Evolutionary conservation across 257 asterid genomes (phyloP), one percentile per base, ranked within the genome.

Genomic region (Jasminum sambac): DNA sequence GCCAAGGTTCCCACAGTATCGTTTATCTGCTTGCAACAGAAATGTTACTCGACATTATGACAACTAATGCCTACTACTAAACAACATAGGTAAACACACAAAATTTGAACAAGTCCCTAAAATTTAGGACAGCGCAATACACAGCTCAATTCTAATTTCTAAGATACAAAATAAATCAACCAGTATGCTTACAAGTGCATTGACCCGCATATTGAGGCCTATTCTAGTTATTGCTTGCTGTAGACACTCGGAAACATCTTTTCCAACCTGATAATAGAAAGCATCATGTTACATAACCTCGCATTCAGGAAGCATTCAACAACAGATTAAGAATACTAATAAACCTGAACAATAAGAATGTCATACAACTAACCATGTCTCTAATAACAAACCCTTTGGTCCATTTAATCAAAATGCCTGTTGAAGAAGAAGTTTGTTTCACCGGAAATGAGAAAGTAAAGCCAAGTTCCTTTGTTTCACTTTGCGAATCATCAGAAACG

Each of bases 401-500:
- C 97, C 92, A 90, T 76, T 87, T 86, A 46, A 90, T 84, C 64
- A 92, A 78, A 69, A 80, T 79, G 76, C 98, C 98, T 23, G 96
- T 87, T 0, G 86, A 79, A 23, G 84, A 66, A 34, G 98, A 88
- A 46, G 77, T 80, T 70, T 90, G 97, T 72, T 77, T 90, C 77
- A 92, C 85, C 2, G 98, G 98, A 77, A 88, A 92, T 2, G 97
- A 90, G 70, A 92, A 90, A 66, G 98, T 92, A 87, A 92, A 90
- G 70, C 98, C 98, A 25, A 92, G 89, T 39, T 81, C 91, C 77
- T 79, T 80, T 67, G 67, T 76, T 74, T 67, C 82, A 63, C 61
- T 62, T 69, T 72, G 78, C 13, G 84, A 77, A 73, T 58, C 64
- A 52, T 78, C 86, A 1, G 78, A 61, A 39, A 16, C 78, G 65